Evolutionary conservation across 208 protist species (phyloP), one percentile per base, ranked within the genome.

Genomic region (Crithidia expoeki): DNA sequence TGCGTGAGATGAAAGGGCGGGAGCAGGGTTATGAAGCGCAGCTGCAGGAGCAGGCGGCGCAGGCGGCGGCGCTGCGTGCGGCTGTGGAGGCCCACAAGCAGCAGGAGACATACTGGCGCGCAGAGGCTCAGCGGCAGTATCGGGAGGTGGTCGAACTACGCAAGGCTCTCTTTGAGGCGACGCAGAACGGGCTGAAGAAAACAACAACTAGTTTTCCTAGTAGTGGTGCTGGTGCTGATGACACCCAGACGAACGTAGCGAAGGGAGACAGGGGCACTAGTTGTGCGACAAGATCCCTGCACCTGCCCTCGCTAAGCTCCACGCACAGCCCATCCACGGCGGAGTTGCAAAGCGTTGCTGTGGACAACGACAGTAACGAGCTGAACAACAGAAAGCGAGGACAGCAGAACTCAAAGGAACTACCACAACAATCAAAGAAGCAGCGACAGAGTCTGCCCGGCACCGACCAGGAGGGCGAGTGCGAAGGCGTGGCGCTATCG

Each of bases 1-100:
- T 77, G 42, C 62, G 50, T 9, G 67, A 71, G 58, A 57, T 83
- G 72, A 55, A 65, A 27, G 21, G 1, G 6, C 71, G 71, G 4
- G 76, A 82, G 34, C 21, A 44, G n/a, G 42, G 17, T 25, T 68
- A 73, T 40, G 66, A 70, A 52, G 33, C 46, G 11, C 57, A 33
- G 38, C 49, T 80, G 60, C 59, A 60, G 25, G 27, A 10, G 34
- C 30, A 34, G 11, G 56, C 27, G 25, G 68, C 12, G 46, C 42
- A 71, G 44, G 30, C 67, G 6, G 42, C n/a, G 33, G 33, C 60
- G 56, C 68, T 75, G 56, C 59, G 27, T 16, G 23, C 53, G 21
- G 47, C 53, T 10, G 47, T 73, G 23, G 62, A 40, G 34, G 40
- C 27, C 28, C 55, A 77, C 28, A 30, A 72, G 33, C 47, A 27